Conservation (phyloP, 495 filamentous ascomycete species). For the Clavariopsis aquatica region DNA sequence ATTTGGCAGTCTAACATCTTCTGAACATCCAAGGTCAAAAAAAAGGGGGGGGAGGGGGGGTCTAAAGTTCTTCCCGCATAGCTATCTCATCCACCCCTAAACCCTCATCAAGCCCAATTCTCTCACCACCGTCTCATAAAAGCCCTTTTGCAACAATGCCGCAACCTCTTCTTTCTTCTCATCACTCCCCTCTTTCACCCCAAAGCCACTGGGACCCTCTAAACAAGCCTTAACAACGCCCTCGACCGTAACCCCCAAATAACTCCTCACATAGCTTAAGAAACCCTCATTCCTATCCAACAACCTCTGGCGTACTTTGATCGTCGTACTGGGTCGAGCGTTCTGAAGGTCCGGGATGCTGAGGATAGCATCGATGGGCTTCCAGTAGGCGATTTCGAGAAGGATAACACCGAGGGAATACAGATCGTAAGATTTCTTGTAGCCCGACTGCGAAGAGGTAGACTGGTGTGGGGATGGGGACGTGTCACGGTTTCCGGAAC, state of each 20-base stretch:
- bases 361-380: constrained; percentile 49
- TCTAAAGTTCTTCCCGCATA: no score
- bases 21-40: no score
- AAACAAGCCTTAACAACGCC: constrained; percentile 43
- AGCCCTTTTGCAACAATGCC: constrained; percentile 38
- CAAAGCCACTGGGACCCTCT: constrained; percentile 42
- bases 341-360: constrained; percentile 39
- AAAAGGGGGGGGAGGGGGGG: no score
- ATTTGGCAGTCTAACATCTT: neutral
- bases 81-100: constrained; percentile 7
- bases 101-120: constrained; percentile 41
- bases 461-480: neutral
- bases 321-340: constrained; percentile 29
- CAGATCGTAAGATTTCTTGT: constrained; percentile 54
- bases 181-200: constrained; percentile 32
- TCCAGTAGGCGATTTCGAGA: constrained; percentile 56
- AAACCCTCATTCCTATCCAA: constrained; percentile 33
- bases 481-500: constrained; percentile 28
- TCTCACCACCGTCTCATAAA: constrained; percentile 46
- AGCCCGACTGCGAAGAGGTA: constrained; percentile 40
- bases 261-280: constrained; percentile 33
- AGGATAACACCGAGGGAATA: constrained; percentile 55
- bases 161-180: constrained; percentile 39
- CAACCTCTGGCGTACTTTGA: constrained; percentile 27
- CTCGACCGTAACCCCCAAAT: constrained; percentile 42